Evolutionary conservation across 768 basidiomycete species (phyloP).

Genomic region (Amanita inopinata): DNA sequence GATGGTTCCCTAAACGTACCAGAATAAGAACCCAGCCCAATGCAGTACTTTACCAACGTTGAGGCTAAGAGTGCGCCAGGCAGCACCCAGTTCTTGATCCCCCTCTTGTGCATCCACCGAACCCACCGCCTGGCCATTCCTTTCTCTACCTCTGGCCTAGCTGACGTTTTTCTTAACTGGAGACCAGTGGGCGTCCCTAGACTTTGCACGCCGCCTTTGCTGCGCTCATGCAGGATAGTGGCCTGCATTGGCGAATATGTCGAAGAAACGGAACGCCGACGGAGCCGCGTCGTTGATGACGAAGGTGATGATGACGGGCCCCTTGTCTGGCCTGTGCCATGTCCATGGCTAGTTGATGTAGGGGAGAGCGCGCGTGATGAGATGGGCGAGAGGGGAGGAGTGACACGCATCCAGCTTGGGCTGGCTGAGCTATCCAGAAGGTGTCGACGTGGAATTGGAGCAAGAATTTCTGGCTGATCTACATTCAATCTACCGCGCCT

Average conservation of each 20-base stretch:
- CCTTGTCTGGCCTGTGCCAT: conserved; percentile 1
- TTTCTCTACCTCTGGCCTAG: conserved; percentile 11
- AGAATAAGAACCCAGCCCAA: conserved; percentile 75
- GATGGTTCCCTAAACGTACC: conserved; percentile 48
- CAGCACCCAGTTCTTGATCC: conserved; percentile 49
- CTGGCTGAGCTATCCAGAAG: conserved; percentile 50
- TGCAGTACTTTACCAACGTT: conserved; percentile 52
- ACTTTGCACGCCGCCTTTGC: too few species aligned
- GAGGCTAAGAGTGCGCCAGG: conserved; percentile 45
- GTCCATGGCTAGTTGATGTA: conserved; percentile 17
- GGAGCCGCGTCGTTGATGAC: not conserved
- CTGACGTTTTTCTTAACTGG: not conserved
- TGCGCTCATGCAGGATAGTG: conserved; percentile 31
- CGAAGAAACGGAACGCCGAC: conserved; percentile 13
- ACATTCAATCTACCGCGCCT: not conserved
- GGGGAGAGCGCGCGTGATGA: conserved; percentile 41
- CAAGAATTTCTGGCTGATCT: conserved; percentile 29
- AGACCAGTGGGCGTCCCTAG: not conserved
- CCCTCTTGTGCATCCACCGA: conserved; percentile 71
- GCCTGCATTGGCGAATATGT: conserved; percentile 24
- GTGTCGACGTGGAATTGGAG: conserved; percentile 60
- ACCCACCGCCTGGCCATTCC: conserved; percentile 55
- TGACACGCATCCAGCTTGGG: conserved; percentile 45
- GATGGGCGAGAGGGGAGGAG: conserved; percentile 33
- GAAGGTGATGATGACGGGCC: conserved; percentile 1